Percentiles rank a stretch among this genome's conserved stretches.
Conservation (phyloP, 2,329 filamentous ascomycete species). For the Ophiostoma fasciatum region DNA sequence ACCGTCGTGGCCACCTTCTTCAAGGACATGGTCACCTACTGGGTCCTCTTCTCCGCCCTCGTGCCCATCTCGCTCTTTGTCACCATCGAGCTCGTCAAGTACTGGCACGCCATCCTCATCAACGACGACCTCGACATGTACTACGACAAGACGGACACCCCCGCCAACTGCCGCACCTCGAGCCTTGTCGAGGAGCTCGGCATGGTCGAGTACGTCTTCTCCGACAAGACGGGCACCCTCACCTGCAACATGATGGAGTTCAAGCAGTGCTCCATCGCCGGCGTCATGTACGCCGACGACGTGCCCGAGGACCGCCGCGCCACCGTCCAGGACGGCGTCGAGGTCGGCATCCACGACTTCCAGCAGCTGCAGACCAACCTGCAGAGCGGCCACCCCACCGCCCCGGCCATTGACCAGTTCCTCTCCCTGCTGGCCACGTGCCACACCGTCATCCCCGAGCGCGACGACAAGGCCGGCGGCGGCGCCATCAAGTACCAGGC, state of each 20-base stretch:
- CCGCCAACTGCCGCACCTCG: slow-evolving; percentile 88
- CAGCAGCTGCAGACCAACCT: slow-evolving; percentile 59
- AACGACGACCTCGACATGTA: slow-evolving; percentile 98
- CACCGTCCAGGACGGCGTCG: slow-evolving; percentile 60
- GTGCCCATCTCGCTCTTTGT: slow-evolving; percentile 97
- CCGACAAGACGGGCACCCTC: slow-evolving; percentile 79
- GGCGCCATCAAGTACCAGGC: slow-evolving; percentile 93
- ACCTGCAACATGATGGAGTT: slow-evolving; percentile 98
- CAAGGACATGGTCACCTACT: slow-evolving; percentile 92
- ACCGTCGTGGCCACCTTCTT: slow-evolving; percentile 65
- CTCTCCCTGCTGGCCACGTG: slow-evolving; percentile 75
- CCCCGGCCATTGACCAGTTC: slow-evolving; percentile 58
- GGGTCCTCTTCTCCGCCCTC: slow-evolving; percentile 92
- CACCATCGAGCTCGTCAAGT: slow-evolving; percentile 94
- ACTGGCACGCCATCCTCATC: slow-evolving; percentile 94
- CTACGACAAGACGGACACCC: slow-evolving; percentile 87
- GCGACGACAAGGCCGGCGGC: slow-evolving; percentile 56
- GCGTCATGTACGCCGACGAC: slow-evolving; percentile 85
- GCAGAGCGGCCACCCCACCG: slow-evolving; percentile 30
- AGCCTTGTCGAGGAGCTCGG: slow-evolving; percentile 93
- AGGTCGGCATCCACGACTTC: slow-evolving; percentile 74
- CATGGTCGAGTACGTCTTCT: slow-evolving; percentile 98
- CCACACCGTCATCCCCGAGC: slow-evolving; percentile 93
- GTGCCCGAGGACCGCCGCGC: slow-evolving; percentile 82
- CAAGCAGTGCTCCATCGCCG: slow-evolving; percentile 82